Percentiles rank a stretch among this genome's conserved stretches.
phyloP scores from a whole-genome alignment of 179 eudicot genomes.

The Spinacia oleracea region DNA sequence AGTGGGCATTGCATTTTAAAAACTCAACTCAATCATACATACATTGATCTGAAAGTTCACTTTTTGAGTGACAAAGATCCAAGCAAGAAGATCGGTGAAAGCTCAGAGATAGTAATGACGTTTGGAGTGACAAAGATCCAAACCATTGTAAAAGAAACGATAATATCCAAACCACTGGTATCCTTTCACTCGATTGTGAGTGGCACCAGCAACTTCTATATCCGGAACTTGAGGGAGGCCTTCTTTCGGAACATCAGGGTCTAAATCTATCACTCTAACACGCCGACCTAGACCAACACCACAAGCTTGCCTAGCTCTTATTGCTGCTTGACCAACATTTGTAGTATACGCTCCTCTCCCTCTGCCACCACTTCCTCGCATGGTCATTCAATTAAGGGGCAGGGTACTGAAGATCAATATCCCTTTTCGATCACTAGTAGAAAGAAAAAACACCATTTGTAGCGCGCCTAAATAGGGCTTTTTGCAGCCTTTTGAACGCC shows the following conservation, averaged over 20 bases:
- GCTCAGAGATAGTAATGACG: too few species aligned
- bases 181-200: slow-evolving; percentile 54
- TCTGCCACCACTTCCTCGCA: slow-evolving; percentile 86
- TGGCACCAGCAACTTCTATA: slow-evolving; percentile 51
- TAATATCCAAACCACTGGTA: too few species aligned
- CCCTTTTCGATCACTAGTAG: slow-evolving; percentile 93
- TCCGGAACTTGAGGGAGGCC: slow-evolving; percentile 60
- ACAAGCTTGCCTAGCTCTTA: slow-evolving; percentile 63
- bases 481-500: too few species aligned
- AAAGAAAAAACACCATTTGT: too few species aligned
- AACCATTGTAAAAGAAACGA: too few species aligned
- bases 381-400: slow-evolving; percentile 65
- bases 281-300: slow-evolving; percentile 90
- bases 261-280: slow-evolving; percentile 74
- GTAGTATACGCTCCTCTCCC: slow-evolving; percentile 84
- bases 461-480: too few species aligned
- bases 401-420: slow-evolving; percentile 86
- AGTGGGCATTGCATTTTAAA: not conserved
- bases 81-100: not conserved
- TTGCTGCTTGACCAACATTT: slow-evolving; percentile 51
- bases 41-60: not conserved
- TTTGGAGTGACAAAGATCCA: too few species aligned
- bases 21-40: not conserved
- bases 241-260: slow-evolving; percentile 72
- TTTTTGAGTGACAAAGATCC: not conserved